A percentile compares a stretch with the other conserved stretches of the same genome.
phyloP scores from a whole-genome alignment of 331 rosid species.

The Quercus phellos region DNA sequence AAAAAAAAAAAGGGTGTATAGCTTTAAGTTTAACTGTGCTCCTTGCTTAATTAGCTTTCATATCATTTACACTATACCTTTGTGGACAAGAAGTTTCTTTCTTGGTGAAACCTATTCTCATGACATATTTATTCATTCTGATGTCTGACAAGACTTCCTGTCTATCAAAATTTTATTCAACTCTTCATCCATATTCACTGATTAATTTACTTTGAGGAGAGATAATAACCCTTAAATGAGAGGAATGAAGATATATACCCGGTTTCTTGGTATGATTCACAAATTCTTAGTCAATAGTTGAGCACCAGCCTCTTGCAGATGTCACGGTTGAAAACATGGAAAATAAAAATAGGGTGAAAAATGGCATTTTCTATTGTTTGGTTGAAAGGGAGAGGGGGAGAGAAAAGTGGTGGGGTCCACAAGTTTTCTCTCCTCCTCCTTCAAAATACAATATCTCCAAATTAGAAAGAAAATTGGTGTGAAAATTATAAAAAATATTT shows the following conservation, averaged over 20 bases:
- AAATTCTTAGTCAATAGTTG: constrained; percentile 54
- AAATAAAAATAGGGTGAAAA: no score
- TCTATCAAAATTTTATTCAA: background rate
- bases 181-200: constrained; percentile 11
- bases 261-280: constrained; percentile 39
- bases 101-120: no score
- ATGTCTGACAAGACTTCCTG: constrained; percentile 7
- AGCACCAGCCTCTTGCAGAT: constrained; percentile 40
- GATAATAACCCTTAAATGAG: constrained; percentile 2
- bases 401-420: no score
- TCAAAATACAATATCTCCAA: no score
- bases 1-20: background rate
- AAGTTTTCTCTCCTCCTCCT: no score
- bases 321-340: no score
- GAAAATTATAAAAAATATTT: no score
- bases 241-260: background rate
- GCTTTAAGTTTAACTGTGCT: background rate
- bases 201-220: constrained; percentile 6
- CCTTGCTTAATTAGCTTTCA: no score
- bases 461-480: no score
- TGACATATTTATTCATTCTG: constrained; percentile 15
- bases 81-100: no score
- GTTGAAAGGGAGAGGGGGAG: no score
- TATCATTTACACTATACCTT: background rate
- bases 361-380: no score